Evolutionary conservation across 2,329 filamentous ascomycete species (phyloP).

Genomic region (Sclerotinia glacialis): DNA sequence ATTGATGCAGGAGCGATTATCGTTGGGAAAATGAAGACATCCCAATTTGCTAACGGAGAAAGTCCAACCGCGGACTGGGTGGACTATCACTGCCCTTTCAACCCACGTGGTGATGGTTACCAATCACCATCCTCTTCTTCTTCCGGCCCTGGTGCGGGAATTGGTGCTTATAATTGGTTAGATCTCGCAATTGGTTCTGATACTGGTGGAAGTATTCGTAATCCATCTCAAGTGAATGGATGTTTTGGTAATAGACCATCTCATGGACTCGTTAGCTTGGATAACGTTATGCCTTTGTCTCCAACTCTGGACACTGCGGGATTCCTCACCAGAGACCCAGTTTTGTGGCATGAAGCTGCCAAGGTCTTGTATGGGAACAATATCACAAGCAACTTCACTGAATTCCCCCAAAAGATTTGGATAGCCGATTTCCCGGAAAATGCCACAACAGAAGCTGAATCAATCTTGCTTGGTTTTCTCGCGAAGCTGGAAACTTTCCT

Average conservation of each 20-base stretch:
- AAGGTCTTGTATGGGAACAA: constrained; percentile 48
- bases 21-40: constrained; percentile 53
- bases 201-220: constrained; percentile 49
- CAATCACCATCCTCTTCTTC: constrained; percentile 49
- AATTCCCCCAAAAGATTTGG: constrained; percentile 45
- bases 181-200: constrained; percentile 51
- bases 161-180: constrained; percentile 48
- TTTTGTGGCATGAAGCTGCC: constrained; percentile 45
- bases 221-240: constrained; percentile 48
- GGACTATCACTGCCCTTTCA: constrained; percentile 43
- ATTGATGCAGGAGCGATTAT: constrained; percentile 58
- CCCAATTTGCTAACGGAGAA: constrained; percentile 45
- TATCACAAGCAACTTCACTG: constrained; percentile 42
- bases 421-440: constrained; percentile 45
- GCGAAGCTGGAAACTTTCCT: constrained; percentile 45
- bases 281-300: constrained; percentile 49
- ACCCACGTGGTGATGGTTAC: constrained; percentile 49
- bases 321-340: constrained; percentile 46
- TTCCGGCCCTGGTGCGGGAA: constrained; percentile 45
- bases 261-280: constrained; percentile 45
- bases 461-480: constrained; percentile 45
- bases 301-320: constrained; percentile 49
- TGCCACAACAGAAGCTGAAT: constrained; percentile 40
- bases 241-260: constrained; percentile 51
- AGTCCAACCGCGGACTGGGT: constrained; percentile 51